Evolutionary conservation across 202 grass and related monocot genomes (phyloP), one percentile per base, ranked within the genome.

Genomic region (Zoysia matrella): DNA sequence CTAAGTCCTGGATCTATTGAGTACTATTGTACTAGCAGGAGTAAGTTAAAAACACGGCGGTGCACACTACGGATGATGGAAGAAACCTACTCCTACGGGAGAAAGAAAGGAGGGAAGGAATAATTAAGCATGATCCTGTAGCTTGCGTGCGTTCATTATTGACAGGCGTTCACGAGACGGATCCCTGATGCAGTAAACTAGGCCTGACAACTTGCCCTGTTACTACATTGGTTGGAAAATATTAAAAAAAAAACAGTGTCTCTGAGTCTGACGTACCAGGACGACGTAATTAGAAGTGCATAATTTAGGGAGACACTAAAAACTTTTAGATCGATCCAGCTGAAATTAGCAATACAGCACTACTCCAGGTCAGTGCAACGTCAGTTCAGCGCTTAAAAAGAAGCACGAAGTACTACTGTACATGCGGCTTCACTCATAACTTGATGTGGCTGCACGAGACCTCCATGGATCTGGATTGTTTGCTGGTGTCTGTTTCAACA

Each of bases 91-190:
- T 36, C 9, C 1, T 61, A 36, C 10, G 8, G 58, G 8, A 1
- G 7, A 58, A 14, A 58, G 5, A 6, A 18, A 57, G 13, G 16
- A n/a, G 8, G 36, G 36, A 61, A 4, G 7, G 16, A 18, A 9
- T 6, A 36, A 22, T 7, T 22, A 3, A 36, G n/a, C 7, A 80
- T 84, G 47, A 11, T 42, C n/a, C 41, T 66, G 60, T n/a, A 40
- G 30, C 40, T 2, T 11, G 63, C 64, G 53, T 58, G 71, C 14
- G 15, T 18, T 62, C 36, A 55, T 65, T 65, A 85, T 77, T 77
- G 78, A 85, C 44, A 82, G 36, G 9, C 3, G 51, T 6, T 77
- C 87, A 14, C 63, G 70, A 45, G 62, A 81, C 65, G 64, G 51
- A 67, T 30, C 57, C 49, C 58, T 64, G 49, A 45, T 58, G 66